These are phyloP conservation scores for Boletellus ananas DNA, from an alignment of 768 basidiomycete genomes.

Conservation along the genomic window DNA sequence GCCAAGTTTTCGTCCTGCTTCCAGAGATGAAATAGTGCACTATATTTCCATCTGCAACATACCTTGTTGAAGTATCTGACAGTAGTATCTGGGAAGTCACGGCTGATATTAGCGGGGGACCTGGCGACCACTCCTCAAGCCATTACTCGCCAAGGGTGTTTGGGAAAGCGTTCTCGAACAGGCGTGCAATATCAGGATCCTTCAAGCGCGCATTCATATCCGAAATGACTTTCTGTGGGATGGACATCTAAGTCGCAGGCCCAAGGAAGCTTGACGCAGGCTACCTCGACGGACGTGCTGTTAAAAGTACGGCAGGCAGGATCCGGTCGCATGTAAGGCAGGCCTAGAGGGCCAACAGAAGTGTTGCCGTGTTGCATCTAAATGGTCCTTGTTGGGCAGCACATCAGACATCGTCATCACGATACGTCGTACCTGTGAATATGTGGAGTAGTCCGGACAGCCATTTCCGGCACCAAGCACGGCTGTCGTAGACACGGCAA, in stretches of 20 bases:
- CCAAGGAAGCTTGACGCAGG: neutral
- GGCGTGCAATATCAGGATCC: constrained; percentile 71
- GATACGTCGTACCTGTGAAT: constrained; percentile 43
- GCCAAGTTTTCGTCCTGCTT: constrained; percentile 64
- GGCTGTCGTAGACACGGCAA: constrained; percentile 22
- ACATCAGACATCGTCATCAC: neutral
- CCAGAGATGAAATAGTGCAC: neutral
- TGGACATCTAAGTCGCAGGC: neutral
- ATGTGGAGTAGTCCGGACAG: constrained; percentile 62
- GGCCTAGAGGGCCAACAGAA: constrained; percentile 55
- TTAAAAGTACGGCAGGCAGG: constrained; percentile 73
- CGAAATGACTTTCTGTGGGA: constrained; percentile 57
- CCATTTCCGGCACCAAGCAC: constrained; percentile 24
- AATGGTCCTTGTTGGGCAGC: neutral
- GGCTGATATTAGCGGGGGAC: neutral
- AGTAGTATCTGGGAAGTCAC: constrained; percentile 56
- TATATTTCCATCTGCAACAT: neutral
- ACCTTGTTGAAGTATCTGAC: constrained; percentile 71
- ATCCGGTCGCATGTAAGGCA: constrained; percentile 72
- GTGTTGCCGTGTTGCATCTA: constrained; percentile 58
- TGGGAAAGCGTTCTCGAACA: constrained; percentile 82
- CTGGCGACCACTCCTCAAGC: neutral
- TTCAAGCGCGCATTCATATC: constrained; percentile 71
- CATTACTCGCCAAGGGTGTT: constrained; percentile 63
- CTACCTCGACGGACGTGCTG: constrained; percentile 69